Evolutionary conservation across 805 yeast species (phyloP), one percentile per base, ranked within the genome.

Genomic region (Cyberlindnera mycetangii): DNA sequence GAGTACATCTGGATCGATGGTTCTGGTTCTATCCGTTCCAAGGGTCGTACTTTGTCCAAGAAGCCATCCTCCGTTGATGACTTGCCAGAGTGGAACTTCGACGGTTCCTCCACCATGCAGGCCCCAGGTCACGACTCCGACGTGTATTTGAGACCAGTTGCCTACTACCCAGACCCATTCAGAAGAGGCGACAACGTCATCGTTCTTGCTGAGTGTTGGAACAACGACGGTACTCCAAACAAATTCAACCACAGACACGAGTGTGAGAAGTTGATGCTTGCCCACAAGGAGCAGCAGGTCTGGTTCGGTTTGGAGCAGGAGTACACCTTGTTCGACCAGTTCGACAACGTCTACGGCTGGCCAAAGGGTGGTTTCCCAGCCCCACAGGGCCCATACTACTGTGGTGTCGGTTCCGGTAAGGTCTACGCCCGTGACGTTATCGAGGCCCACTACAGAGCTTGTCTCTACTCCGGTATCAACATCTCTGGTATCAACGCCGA

Each of bases 281-380:
- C 96, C 54, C 97, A 92, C 72, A 73, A 78, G 60, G 79, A 75
- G 54, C 88, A 86, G 70, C 76, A 78, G 57, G 83, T 89, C 60
- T 93, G 99, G 99, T 93, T 93, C 61, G 99, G 99, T 71, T 78
- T 93, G 61, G 99, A 93, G 75, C 99, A 93, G 77, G 99, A 93
- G 72, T 93, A 93, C 77, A 93, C 99, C 56, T 74, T 93, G 68
- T 87, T 93, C 64, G 99, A 93, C 70, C 84, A 86, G 68, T 84
- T 70, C 62, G 96, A 87, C 69, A 74, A 84, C 62, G 89, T 85
- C 52, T 93, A 90, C 71, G 98, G 96, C 55, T 93, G 99, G 99
- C 99, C 99, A 71, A 83, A 87, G 77, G 97, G 97, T 61, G 99
- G 98, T 53, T 93, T 79, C 95, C 99, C 99, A 67, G 98, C 96